These are phyloP conservation scores for Aegle marmelos DNA, from an alignment of 345 rosid species.

Conservation along the genomic window DNA sequence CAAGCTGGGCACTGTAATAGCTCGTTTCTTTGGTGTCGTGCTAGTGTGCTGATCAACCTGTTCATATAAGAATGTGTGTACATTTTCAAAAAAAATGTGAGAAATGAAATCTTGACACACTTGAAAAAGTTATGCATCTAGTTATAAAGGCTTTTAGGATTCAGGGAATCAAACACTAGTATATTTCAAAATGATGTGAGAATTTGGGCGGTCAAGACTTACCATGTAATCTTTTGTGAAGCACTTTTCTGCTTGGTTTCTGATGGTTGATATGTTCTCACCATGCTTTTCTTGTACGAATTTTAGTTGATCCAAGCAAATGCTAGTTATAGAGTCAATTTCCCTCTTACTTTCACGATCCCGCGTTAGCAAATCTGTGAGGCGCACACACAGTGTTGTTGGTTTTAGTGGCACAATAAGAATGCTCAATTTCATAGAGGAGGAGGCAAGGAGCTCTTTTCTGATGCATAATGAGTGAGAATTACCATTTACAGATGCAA, in stretches of 20 bases:
- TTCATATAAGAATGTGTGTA: background rate
- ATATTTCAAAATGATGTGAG: too few relatives aligned
- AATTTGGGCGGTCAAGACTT: slow-evolving; percentile 7
- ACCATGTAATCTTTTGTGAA: slow-evolving; percentile 78
- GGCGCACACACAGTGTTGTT: background rate
- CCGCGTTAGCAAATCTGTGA: slow-evolving; percentile 50
- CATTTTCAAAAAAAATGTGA: background rate
- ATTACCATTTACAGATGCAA: slow-evolving; percentile 56
- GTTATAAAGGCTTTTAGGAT: too few relatives aligned
- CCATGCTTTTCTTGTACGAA: slow-evolving; percentile 60
- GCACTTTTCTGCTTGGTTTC: slow-evolving; percentile 65
- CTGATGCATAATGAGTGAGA: background rate
- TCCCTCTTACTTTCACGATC: slow-evolving; percentile 59
- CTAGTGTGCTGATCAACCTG: slow-evolving; percentile 59
- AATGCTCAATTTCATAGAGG: background rate
- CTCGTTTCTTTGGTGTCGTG: slow-evolving; percentile 52
- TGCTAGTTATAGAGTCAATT: slow-evolving; percentile 46
- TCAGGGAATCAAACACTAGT: too few relatives aligned
- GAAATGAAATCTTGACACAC: too few relatives aligned
- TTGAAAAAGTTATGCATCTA: background rate
- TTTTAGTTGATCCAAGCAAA: slow-evolving; percentile 51
- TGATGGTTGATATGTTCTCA: slow-evolving; percentile 44
- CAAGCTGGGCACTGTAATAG: slow-evolving; percentile 59
- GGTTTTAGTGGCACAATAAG: background rate
- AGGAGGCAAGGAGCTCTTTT: background rate